Conservation (phyloP, 257 asterid species). For the Nicotiana sylvestris region DNA sequence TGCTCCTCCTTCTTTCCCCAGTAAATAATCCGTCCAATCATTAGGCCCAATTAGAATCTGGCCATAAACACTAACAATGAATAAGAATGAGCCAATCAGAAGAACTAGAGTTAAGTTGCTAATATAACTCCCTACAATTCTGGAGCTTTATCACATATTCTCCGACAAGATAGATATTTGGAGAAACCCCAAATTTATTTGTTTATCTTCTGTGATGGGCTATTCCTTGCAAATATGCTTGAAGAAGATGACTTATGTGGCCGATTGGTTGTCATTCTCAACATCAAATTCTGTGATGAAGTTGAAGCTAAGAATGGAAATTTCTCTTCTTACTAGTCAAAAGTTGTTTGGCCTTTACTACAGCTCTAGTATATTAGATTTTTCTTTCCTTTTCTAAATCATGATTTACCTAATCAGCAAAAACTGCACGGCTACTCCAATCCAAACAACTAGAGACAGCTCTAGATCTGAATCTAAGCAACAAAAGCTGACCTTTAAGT, state of each 20-base stretch:
- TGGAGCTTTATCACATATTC: background rate
- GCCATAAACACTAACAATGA: constrained; percentile 8
- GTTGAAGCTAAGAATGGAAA: background rate
- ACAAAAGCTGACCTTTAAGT: background rate
- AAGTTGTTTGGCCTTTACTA: no score
- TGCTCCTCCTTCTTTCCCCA: constrained; percentile 67
- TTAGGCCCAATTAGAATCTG: constrained; percentile 72
- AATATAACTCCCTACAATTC: background rate
- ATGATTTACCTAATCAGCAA: background rate
- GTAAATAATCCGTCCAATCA: constrained; percentile 66
- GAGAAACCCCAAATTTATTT: background rate
- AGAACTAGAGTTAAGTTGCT: background rate
- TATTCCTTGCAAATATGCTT: background rate
- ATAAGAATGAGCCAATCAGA: background rate
- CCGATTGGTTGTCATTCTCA: no score
- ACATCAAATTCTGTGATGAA: no score
- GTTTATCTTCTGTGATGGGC: background rate
- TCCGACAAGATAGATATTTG: background rate
- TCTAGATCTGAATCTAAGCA: background rate
- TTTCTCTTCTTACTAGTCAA: no score
- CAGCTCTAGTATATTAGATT: background rate
- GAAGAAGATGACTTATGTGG: background rate
- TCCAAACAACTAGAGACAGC: background rate
- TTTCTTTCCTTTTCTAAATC: background rate
- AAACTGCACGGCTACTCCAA: background rate